Evolutionary conservation across 441 rosid genomes (phyloP).

Genomic region (Eugenia klotzschiana): DNA sequence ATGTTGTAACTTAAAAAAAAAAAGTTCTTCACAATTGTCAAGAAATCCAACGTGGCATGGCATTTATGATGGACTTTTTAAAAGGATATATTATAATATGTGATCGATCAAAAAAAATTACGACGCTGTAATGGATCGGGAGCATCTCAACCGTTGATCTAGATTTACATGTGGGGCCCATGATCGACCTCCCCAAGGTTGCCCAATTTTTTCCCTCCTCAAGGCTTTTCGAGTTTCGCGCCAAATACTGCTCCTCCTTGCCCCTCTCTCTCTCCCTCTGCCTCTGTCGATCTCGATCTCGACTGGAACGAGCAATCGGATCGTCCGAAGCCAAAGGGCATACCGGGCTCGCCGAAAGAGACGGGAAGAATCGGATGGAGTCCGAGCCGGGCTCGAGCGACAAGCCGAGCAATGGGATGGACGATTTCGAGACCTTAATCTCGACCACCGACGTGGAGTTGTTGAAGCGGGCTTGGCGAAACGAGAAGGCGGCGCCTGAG

Average conservation of each 20-base stretch:
- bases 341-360: neutral
- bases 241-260: neutral
- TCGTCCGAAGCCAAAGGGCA: neutral
- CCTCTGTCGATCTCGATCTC: neutral
- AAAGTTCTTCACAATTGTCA: neutral
- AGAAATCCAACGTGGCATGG: neutral
- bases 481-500: slow-evolving; percentile 20
- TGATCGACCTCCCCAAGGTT: neutral
- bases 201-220: neutral
- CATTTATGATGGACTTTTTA: neutral
- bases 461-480: slow-evolving; percentile 9
- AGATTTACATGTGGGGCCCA: neutral
- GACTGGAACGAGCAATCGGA: neutral
- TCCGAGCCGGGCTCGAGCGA: slow-evolving; percentile 5
- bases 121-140: no score
- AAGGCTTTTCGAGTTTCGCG: neutral
- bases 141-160: neutral
- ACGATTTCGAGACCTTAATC: slow-evolving; percentile 2
- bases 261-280: neutral
- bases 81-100: no score
- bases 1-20: neutral
- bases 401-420: slow-evolving; percentile 4
- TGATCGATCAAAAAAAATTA: no score
- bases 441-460: slow-evolving; percentile 11
- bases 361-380: slow-evolving; percentile 10